These are phyloP conservation scores for Aspergillus sp. DNA, from an alignment of 2,329 filamentous ascomycete species.

Conservation along the genomic window DNA sequence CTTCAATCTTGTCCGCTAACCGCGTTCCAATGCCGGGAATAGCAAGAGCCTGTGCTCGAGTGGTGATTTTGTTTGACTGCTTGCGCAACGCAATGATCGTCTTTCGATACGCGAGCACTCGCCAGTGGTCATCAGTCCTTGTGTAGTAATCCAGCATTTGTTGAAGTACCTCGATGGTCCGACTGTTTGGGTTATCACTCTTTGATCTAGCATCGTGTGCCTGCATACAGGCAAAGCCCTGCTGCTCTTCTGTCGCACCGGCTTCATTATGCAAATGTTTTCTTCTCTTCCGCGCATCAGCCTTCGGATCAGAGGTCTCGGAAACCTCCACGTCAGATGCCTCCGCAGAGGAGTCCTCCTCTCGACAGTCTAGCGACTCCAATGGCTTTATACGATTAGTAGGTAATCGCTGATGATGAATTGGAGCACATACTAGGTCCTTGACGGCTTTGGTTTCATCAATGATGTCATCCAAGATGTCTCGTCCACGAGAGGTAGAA, in stretches of 20 bases:
- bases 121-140: constrained; percentile 73
- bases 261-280: constrained; percentile 4
- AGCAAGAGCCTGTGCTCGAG: constrained; percentile 64
- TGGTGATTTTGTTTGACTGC: constrained; percentile 62
- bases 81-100: constrained; percentile 70
- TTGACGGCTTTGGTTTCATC: constrained; percentile 59
- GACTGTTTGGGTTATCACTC: constrained; percentile 64
- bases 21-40: constrained; percentile 69
- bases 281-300: constrained; percentile 13
- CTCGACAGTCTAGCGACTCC: constrained; percentile 26
- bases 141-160: constrained; percentile 78
- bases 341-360: constrained; percentile 20
- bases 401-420: background rate
- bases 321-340: constrained; percentile 13
- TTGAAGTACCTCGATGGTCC: constrained; percentile 73
- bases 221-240: constrained; percentile 59
- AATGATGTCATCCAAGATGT: constrained; percentile 65
- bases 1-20: constrained; percentile 81
- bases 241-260: constrained; percentile 24
- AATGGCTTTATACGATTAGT: constrained; percentile 29
- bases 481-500: constrained; percentile 28
- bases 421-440: constrained; percentile 46
- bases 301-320: constrained; percentile 14
- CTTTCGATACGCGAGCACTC: constrained; percentile 70
- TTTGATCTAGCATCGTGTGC: constrained; percentile 46